A percentile compares a stretch with the other conserved stretches of the same genome.
Evolutionary conservation across 208 protist genomes (phyloP).

Genomic region (Herpetomonas muscarum): DNA sequence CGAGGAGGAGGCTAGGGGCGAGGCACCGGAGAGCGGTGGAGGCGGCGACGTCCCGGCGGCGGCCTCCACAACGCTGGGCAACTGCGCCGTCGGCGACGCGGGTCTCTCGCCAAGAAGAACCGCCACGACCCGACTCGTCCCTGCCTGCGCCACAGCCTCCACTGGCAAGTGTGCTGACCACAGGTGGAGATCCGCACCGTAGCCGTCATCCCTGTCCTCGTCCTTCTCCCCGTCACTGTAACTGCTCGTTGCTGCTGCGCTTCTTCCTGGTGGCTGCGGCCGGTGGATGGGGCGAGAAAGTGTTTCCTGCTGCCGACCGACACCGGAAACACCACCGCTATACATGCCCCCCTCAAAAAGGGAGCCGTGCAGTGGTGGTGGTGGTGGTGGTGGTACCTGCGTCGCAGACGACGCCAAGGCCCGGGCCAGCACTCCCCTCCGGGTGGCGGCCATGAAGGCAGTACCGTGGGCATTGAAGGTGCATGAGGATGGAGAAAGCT

Average conservation of each 20-base stretch:
- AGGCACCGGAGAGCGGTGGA: not conserved
- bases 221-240: too few relatives aligned
- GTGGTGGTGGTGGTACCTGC: too few relatives aligned
- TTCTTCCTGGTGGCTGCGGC: not conserved
- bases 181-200: not conserved
- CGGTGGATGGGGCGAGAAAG: not conserved
- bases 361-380: too few relatives aligned
- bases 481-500: too few relatives aligned
- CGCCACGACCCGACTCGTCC: constrained; percentile 48
- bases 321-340: too few relatives aligned
- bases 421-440: too few relatives aligned
- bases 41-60: not conserved
- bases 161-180: constrained; percentile 18
- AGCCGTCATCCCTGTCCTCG: not conserved
- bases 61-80: not conserved
- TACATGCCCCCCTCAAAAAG: too few relatives aligned
- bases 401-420: too few relatives aligned
- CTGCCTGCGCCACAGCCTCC: constrained; percentile 36
- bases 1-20: constrained; percentile 10
- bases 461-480: too few relatives aligned
- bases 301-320: too few relatives aligned
- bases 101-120: constrained; percentile 26
- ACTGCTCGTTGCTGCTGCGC: not conserved
- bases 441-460: too few relatives aligned
- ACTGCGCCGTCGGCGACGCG: not conserved